Conservation (phyloP, 1,284 basidiomycete species). For the Amylostereum areolatum region DNA sequence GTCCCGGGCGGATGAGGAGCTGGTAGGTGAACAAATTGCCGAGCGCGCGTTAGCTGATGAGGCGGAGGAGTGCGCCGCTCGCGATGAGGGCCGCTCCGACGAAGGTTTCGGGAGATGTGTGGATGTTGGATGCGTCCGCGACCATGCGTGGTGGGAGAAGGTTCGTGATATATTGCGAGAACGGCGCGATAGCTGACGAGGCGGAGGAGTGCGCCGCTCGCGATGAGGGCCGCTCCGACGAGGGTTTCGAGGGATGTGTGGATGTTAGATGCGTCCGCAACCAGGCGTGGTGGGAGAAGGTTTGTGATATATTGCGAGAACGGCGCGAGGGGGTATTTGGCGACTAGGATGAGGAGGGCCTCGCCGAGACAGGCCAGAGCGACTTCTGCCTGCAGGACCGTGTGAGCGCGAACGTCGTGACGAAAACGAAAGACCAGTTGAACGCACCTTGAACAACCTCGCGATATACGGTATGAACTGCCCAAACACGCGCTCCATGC, state of each 20-base stretch:
- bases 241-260: no score
- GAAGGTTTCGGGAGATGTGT: slow-evolving; percentile 40
- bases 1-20: slow-evolving; percentile 47
- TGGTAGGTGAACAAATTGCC: slow-evolving; percentile 60
- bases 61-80: slow-evolving; percentile 36
- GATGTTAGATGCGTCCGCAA: no score
- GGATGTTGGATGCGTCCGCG: slow-evolving; percentile 3
- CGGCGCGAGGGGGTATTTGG: not conserved
- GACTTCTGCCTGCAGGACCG: not conserved
- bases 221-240: no score
- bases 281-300: no score
- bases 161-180: not conserved
- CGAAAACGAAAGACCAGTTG: not conserved
- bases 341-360: not conserved
- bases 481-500: not conserved
- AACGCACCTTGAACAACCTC: not conserved
- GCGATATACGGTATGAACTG: not conserved
- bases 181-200: no score
- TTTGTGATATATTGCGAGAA: no score
- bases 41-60: slow-evolving; percentile 32
- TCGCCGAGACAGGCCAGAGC: not conserved
- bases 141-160: not conserved
- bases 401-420: not conserved
- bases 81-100: slow-evolving; percentile 42
- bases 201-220: no score